Evolutionary conservation across 495 filamentous ascomycete genomes (phyloP), one percentile per base, ranked within the genome.

Genomic region (Penicillium flavigenum): DNA sequence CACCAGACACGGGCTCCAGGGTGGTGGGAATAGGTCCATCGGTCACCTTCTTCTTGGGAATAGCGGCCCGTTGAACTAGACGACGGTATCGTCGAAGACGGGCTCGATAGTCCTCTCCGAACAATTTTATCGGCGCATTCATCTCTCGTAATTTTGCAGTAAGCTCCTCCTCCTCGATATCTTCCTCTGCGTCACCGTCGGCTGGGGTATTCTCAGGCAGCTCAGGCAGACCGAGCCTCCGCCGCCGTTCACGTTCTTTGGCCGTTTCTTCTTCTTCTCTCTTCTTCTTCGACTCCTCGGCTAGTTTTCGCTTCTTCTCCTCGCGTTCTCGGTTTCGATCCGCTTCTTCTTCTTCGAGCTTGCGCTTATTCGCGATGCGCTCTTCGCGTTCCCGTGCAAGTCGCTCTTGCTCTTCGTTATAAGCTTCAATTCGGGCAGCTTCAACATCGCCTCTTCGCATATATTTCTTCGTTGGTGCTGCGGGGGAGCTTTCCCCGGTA

Each of bases 261-360:
- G 73, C 71, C 1, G 73, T 81, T 45, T 89, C 90, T 50, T 87
- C 83, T 58, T 88, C 86, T 62, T 94, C 86, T n/a, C 87, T 77
- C 61, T 81, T 73, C 47, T 68, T 71, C 27, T 84, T 79, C 17
- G 85, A 87, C 63, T 96, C 91, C 60, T 96, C 91, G 2, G 91
- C 92, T 7, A 98, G 79, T 46, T 81, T 78, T 55, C 81, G 81
- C 57, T 88, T 85, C 74, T 96, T 96, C 59, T 90, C 89, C 46
- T 94, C 90, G 12, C 90, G 82, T 29, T 80, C 80, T 8, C 79
- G 81, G 45, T 81, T 80, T 36, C 86, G 85, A 19, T 82, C 78
- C 4, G 84, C 82, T 50, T 90, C 91, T 20, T 96, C 94, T 19
- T 96, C 93, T 48, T 98, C 92, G n/a, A 83, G 80, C 73, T 92